A percentile compares a stretch with the other conserved stretches of the same genome.
Evolutionary conservation across 2,329 filamentous ascomycete species (phyloP).

Genomic region (Aureobasidium namibiae): DNA sequence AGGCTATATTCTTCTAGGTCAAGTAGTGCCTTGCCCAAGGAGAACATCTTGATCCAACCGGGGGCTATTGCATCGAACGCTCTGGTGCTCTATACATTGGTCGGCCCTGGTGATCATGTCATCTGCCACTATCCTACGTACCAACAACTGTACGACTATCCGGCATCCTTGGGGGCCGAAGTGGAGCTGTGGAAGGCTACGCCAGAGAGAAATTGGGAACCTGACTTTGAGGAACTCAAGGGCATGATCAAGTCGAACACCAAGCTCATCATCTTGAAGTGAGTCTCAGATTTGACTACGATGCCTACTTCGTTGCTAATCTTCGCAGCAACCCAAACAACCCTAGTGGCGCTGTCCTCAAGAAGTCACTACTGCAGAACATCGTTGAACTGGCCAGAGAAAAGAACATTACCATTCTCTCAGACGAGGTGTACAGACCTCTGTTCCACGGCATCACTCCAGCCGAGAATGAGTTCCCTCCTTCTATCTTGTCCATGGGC

Average conservation of each 20-base stretch:
- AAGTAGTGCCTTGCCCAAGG: constrained; percentile 38
- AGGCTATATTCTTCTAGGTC: constrained; percentile 54
- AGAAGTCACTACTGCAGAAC: constrained; percentile 49
- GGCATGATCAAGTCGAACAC: constrained; percentile 58
- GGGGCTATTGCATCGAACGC: constrained; percentile 84
- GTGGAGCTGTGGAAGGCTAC: constrained; percentile 69
- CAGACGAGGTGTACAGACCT: constrained; percentile 77
- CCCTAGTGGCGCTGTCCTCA: constrained; percentile 65
- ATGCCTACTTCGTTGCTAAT: neutral
- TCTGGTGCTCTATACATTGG: constrained; percentile 62
- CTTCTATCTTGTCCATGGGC: constrained; percentile 62
- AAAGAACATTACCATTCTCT: constrained; percentile 58
- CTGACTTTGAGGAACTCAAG: constrained; percentile 59
- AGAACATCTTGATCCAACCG: constrained; percentile 67
- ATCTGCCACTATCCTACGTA: constrained; percentile 83
- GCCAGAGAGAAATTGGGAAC: constrained; percentile 56
- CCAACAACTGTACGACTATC: constrained; percentile 73
- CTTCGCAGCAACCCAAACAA: constrained; percentile 66
- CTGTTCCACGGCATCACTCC: constrained; percentile 64
- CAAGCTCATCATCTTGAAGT: constrained; percentile 61
- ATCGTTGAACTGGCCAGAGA: constrained; percentile 57
- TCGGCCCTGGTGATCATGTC: constrained; percentile 71
- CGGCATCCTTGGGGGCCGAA: constrained; percentile 64
- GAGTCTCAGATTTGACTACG: neutral
- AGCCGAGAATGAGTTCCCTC: constrained; percentile 47